phyloP scores from a whole-genome alignment of 306 rosid species.

The Cicer yamashitae region DNA sequence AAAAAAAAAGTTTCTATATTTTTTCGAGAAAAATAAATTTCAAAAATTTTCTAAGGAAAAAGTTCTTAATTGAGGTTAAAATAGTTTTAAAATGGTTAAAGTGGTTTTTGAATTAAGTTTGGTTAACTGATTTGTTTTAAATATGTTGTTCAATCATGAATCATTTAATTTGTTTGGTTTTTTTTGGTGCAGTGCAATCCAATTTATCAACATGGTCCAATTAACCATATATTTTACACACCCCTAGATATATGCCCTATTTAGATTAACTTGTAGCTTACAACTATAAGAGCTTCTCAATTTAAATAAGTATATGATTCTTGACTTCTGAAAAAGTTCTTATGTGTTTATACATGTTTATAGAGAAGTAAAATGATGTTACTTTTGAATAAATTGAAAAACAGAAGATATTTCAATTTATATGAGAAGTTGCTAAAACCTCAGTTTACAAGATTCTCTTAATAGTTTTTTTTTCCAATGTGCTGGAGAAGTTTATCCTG shows the following conservation, averaged over 20 bases:
- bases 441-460: background rate
- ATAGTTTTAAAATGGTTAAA: too few relatives aligned
- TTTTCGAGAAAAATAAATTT: too few relatives aligned
- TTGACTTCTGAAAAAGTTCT: background rate
- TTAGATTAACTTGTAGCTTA: background rate
- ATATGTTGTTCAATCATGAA: too few relatives aligned
- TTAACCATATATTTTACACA: too few relatives aligned
- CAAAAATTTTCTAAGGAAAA: too few relatives aligned
- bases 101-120: too few relatives aligned
- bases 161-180: too few relatives aligned
- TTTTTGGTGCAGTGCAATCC: too few relatives aligned
- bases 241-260: background rate
- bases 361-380: background rate
- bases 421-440: background rate
- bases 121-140: too few relatives aligned
- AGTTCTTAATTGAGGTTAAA: too few relatives aligned
- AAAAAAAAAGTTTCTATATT: too few relatives aligned
- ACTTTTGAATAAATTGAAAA: background rate
- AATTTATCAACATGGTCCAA: too few relatives aligned
- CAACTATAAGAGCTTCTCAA: background rate
- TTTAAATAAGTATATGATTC: background rate
- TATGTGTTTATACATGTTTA: background rate
- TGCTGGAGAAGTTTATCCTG: background rate
- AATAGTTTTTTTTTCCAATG: background rate
- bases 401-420: background rate